Conservation (phyloP, 1,139 yeast species). For the Williopsis jadinii region DNA sequence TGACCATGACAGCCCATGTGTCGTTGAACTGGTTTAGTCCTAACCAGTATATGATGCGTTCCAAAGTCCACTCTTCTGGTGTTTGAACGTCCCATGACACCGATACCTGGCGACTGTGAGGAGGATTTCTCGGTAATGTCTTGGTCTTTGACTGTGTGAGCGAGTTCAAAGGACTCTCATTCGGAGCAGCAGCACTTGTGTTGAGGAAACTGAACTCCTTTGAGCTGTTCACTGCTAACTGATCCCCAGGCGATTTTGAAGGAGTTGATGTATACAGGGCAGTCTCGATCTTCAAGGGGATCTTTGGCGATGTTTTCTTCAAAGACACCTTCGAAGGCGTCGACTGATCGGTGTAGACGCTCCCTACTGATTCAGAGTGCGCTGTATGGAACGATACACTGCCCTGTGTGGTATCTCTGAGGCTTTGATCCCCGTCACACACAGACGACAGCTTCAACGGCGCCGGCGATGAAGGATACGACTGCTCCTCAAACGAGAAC, state of each 20-base stretch:
- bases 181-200: constrained; percentile 12
- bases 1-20: constrained; percentile 65
- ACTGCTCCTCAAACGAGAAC: constrained; percentile 13
- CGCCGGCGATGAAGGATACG: background rate
- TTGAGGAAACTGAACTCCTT: constrained; percentile 21
- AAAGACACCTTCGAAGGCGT: constrained; percentile 5
- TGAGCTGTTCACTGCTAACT: constrained; percentile 6
- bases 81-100: constrained; percentile 36
- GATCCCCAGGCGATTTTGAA: constrained; percentile 2
- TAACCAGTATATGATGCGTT: constrained; percentile 63
- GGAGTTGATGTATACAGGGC: constrained; percentile 20
- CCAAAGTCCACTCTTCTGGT: constrained; percentile 60
- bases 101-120: constrained; percentile 25
- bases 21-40: constrained; percentile 59
- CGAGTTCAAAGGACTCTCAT: constrained; percentile 7
- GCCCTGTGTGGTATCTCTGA: constrained; percentile 6
- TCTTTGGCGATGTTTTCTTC: constrained; percentile 10
- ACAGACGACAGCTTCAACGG: background rate
- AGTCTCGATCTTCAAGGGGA: constrained; percentile 12
- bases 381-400: constrained; percentile 19
- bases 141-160: constrained; percentile 13
- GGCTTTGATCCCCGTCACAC: background rate
- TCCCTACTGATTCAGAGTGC: constrained; percentile 7
- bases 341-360: constrained; percentile 1
- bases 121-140: constrained; percentile 16